These are phyloP conservation scores for Tulasnella sp. DNA, from an alignment of 768 basidiomycete genomes.

Conservation along the genomic window DNA sequence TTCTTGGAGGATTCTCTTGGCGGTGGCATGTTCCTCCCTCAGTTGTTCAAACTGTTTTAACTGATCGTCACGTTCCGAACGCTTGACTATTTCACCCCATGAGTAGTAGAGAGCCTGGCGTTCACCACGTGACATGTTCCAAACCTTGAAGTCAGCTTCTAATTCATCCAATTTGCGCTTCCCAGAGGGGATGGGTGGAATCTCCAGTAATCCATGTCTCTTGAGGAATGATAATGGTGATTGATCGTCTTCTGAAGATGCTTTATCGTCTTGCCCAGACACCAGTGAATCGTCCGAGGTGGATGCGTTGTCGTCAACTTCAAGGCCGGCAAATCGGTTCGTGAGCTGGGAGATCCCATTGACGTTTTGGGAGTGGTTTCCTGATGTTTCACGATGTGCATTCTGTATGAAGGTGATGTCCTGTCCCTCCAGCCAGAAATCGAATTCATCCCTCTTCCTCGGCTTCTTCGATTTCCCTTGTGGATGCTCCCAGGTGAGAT, in stretches of 20 bases:
- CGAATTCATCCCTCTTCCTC: constrained; percentile 25
- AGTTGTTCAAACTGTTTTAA: constrained; percentile 33
- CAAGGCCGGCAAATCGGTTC: background rate
- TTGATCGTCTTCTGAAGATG: background rate
- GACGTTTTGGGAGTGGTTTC: background rate
- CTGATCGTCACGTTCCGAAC: constrained; percentile 23
- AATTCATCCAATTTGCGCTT: constrained; percentile 31
- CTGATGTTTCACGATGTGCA: no score
- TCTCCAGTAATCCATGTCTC: background rate
- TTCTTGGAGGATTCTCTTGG: constrained; percentile 27
- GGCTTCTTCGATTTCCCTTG: constrained; percentile 10
- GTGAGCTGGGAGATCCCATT: background rate
- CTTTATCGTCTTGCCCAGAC: background rate
- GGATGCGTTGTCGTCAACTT: no score
- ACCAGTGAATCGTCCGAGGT: no score
- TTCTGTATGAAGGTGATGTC: constrained; percentile 34
- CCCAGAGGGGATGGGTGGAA: constrained; percentile 31
- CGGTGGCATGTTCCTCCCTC: constrained; percentile 33
- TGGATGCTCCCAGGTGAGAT: constrained; percentile 23
- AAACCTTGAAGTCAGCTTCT: constrained; percentile 32
- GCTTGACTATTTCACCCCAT: constrained; percentile 38
- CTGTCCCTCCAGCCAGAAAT: constrained; percentile 36
- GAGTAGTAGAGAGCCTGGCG: constrained; percentile 32
- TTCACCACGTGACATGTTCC: constrained; percentile 42
- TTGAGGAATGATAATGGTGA: constrained; percentile 27